Evolutionary conservation across 106 monocot genomes (phyloP).

Genomic region (Phalaenopsis aphrodite): DNA sequence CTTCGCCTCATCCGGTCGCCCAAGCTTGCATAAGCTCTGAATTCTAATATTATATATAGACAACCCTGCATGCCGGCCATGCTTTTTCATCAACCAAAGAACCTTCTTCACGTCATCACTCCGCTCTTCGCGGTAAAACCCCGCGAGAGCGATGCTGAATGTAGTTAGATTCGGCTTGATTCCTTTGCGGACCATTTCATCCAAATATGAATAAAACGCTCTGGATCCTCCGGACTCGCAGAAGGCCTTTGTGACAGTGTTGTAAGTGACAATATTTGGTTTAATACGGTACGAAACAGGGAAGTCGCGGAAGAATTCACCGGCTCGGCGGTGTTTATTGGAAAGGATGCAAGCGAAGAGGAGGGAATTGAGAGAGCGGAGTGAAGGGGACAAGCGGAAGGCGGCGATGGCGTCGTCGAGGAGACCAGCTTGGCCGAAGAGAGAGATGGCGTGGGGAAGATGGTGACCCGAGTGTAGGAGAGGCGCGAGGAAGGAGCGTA

Average conservation of each 20-base stretch:
- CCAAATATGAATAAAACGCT: slow-evolving; percentile 25
- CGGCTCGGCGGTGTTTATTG: slow-evolving; percentile 22
- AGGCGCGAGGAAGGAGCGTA: slow-evolving; percentile 29
- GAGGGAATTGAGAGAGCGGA: slow-evolving; percentile 37
- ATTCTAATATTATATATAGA: slow-evolving; percentile 30
- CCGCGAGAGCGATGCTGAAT: slow-evolving; percentile 27
- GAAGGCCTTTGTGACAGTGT: slow-evolving; percentile 51
- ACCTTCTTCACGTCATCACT: slow-evolving; percentile 25
- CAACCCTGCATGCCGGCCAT: slow-evolving; percentile 19
- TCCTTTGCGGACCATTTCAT: slow-evolving; percentile 31
- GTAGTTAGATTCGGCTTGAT: slow-evolving; percentile 34
- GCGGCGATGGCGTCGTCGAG: slow-evolving; percentile 31
- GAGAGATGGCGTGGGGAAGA: slow-evolving; percentile 29
- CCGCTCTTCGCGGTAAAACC: slow-evolving; percentile 31
- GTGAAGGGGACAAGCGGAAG: slow-evolving; percentile 13
- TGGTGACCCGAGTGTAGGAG: slow-evolving; percentile 6
- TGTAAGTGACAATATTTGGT: slow-evolving; percentile 37
- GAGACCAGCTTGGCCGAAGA: slow-evolving; percentile 41
- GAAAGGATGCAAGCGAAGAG: slow-evolving; percentile 37
- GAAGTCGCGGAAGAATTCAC: slow-evolving; percentile 22
- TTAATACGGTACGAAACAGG: slow-evolving; percentile 13
- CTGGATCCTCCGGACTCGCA: slow-evolving; percentile 21
- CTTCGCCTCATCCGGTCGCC: slow-evolving; percentile 17
- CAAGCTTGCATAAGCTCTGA: slow-evolving; percentile 40
- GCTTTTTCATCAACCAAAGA: slow-evolving; percentile 32